phyloP scores from a whole-genome alignment of 2,329 filamentous ascomycete genomes.

The Lecanoromycetidae sp. region DNA sequence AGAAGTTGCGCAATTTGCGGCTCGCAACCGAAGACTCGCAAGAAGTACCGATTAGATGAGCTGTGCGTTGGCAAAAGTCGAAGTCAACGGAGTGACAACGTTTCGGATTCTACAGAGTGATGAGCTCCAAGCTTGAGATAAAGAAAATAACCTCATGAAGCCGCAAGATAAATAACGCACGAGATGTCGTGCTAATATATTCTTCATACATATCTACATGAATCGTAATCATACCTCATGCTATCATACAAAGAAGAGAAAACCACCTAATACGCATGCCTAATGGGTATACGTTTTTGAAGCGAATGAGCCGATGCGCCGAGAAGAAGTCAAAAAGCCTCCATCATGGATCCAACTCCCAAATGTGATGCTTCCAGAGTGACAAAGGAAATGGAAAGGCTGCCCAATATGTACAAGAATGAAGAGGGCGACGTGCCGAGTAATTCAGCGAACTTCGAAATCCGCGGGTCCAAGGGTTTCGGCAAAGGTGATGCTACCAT shows the following conservation, averaged over 20 bases:
- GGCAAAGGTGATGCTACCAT: constrained; percentile 14
- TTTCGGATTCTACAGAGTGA: too few relatives aligned
- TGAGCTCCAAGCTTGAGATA: too few relatives aligned
- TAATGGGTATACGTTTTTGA: constrained; percentile 1
- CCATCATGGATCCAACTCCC: background rate
- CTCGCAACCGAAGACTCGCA: too few relatives aligned
- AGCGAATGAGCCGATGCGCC: background rate
- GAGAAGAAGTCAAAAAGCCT: background rate
- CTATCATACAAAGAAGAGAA: constrained; percentile 1
- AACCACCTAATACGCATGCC: background rate
- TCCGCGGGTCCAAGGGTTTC: constrained; percentile 11
- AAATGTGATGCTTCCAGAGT: background rate
- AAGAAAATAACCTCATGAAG: too few relatives aligned
- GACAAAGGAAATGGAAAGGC: background rate
- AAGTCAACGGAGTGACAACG: too few relatives aligned
- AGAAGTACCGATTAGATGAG: too few relatives aligned
- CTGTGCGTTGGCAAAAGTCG: too few relatives aligned
- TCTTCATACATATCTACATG: background rate
- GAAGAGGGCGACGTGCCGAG: background rate
- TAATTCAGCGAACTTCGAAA: background rate
- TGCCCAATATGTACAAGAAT: background rate
- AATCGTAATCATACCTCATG: constrained; percentile 5
- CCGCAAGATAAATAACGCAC: too few relatives aligned
- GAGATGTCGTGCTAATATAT: too few relatives aligned
- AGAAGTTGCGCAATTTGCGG: too few relatives aligned